phyloP scores from a whole-genome alignment of 1,284 basidiomycete species.

The Ustilago esculenta region DNA sequence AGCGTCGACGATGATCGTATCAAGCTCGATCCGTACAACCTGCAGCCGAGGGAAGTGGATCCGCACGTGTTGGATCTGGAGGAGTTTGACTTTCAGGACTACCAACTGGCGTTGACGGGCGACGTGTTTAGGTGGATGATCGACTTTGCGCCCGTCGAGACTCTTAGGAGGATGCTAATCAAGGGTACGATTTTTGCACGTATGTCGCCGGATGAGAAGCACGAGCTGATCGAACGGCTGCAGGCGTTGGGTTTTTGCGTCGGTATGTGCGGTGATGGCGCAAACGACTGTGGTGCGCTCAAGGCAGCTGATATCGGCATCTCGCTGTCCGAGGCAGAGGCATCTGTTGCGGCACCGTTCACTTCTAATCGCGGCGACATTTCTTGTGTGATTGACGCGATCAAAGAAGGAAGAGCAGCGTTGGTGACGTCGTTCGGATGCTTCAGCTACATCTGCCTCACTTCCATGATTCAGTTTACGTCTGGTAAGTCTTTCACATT shows the following conservation, averaged over 20 bases:
- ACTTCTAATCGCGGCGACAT: slow-evolving; percentile 94
- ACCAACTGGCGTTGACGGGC: slow-evolving; percentile 91
- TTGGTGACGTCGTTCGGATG: slow-evolving; percentile 97
- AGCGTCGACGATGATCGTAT: slow-evolving; percentile 88
- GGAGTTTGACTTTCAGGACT: slow-evolving; percentile 75
- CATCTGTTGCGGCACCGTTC: slow-evolving; percentile 98
- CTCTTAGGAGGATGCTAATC: slow-evolving; percentile 77
- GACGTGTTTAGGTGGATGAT: slow-evolving; percentile 99
- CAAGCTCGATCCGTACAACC: slow-evolving; percentile 83
- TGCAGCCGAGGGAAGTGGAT: slow-evolving; percentile 72
- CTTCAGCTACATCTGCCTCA: slow-evolving; percentile 87
- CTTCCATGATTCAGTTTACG: slow-evolving; percentile 72
- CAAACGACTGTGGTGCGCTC: slow-evolving; percentile 97
- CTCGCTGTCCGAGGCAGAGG: slow-evolving; percentile 96
- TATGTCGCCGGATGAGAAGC: slow-evolving; percentile 99
- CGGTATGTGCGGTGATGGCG: slow-evolving; percentile 98
- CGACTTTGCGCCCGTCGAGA: slow-evolving; percentile 88
- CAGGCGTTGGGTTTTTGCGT: slow-evolving; percentile 94
- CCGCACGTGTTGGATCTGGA: slow-evolving; percentile 59
- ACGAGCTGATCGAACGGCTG: slow-evolving; percentile 93
- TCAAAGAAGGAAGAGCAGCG: slow-evolving; percentile 87
- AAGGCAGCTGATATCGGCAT: slow-evolving; percentile 99
- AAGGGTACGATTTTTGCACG: slow-evolving; percentile 96
- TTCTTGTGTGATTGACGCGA: slow-evolving; percentile 93
- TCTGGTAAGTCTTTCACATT: too few species aligned